These are phyloP conservation scores for Zygoascus hellenicus DNA, from an alignment of 1,139 yeast species.

Conservation along the genomic window DNA sequence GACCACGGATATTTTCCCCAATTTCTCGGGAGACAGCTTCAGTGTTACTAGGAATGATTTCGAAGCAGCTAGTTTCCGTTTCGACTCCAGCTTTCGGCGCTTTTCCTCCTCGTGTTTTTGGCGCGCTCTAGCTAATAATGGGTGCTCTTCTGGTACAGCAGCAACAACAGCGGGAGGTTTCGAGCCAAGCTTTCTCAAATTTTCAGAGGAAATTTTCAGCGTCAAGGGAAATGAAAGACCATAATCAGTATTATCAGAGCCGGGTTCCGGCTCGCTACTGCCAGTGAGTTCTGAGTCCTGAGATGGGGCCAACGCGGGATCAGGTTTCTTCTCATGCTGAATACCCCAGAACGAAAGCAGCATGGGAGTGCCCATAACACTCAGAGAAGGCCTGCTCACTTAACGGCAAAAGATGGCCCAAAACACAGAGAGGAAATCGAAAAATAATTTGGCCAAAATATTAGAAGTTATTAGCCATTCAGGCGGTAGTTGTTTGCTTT, in stretches of 20 bases:
- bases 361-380: background rate
- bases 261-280: background rate
- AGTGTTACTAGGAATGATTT: too few species aligned
- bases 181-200: background rate
- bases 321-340: background rate
- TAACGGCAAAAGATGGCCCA: too few species aligned
- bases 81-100: too few species aligned
- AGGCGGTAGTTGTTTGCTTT: too few species aligned
- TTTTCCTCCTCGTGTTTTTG: background rate
- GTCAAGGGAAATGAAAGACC: slow-evolving; percentile 1
- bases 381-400: too few species aligned
- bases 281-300: background rate
- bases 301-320: background rate
- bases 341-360: slow-evolving; percentile 1
- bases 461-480: too few species aligned
- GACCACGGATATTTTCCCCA: too few species aligned
- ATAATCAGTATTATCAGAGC: slow-evolving; percentile 1
- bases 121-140: background rate
- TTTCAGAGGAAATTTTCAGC: background rate
- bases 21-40: too few species aligned
- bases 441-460: too few species aligned
- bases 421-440: too few species aligned
- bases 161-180: background rate
- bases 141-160: background rate
- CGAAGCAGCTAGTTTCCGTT: too few species aligned